Evolutionary conservation across 139 green algal species (phyloP).

Genomic region (Micractinium conductrix): DNA sequence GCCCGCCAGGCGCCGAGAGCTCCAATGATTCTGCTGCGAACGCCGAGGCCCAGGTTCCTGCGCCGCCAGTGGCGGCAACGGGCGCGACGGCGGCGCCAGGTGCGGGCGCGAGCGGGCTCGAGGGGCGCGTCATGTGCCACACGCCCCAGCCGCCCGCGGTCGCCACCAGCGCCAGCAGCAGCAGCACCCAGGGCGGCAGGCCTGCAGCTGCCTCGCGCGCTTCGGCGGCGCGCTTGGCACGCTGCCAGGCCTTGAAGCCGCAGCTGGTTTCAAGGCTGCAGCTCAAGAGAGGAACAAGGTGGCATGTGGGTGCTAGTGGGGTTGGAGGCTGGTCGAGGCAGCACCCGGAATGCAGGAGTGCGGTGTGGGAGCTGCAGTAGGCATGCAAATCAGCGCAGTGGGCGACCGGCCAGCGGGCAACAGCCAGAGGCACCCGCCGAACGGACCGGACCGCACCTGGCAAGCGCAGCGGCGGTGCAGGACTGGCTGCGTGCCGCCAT

Average conservation of each 20-base stretch:
- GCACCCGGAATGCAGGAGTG: no score
- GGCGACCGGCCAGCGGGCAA: neutral
- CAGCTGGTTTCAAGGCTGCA: conserved; percentile 29
- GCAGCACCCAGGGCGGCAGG: neutral
- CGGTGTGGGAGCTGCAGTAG: neutral
- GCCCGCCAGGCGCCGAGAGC: no score
- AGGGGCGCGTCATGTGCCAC: neutral
- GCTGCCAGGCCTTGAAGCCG: conserved; percentile 40
- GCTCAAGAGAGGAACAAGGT: neutral
- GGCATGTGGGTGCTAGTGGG: neutral
- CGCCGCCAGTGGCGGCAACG: neutral
- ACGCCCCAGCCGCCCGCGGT: neutral
- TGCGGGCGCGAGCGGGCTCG: neutral
- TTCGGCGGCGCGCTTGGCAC: neutral
- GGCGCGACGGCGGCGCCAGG: neutral
- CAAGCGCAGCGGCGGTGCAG: conserved; percentile 27
- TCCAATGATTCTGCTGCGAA: no score
- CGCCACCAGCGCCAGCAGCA: neutral
- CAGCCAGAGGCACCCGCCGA: neutral
- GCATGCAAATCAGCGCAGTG: neutral
- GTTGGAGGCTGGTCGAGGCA: neutral
- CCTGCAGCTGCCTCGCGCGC: neutral
- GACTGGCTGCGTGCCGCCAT: neutral
- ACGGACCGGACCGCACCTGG: conserved; percentile 6
- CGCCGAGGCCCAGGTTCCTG: no score